These are phyloP conservation scores for Phascolomyces articulosus DNA, from an alignment of 371 early-diverging fungal genomes.

Conservation along the genomic window DNA sequence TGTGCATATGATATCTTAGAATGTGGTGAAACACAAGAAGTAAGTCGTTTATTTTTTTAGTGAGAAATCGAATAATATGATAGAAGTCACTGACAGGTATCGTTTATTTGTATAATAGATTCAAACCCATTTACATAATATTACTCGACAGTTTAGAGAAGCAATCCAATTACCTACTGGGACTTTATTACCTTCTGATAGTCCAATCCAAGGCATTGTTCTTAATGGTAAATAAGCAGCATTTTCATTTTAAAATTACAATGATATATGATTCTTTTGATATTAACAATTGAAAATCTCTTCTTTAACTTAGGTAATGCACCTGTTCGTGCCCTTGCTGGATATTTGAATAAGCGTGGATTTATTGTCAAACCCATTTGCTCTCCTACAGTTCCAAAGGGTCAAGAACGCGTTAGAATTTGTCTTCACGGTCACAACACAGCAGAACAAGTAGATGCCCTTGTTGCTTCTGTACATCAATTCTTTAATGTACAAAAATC, in stretches of 20 bases:
- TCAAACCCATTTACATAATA: constrained; percentile 49
- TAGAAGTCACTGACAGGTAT: background rate
- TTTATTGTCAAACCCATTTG: constrained; percentile 81
- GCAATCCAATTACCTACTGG: constrained; percentile 50
- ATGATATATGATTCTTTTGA: background rate
- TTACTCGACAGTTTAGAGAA: constrained; percentile 49
- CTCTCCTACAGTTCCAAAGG: constrained; percentile 82
- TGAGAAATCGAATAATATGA: too few relatives aligned
- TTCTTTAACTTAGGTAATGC: constrained; percentile 55
- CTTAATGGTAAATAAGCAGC: constrained; percentile 69
- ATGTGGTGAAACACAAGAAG: constrained; percentile 50
- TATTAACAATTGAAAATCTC: background rate
- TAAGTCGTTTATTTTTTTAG: constrained; percentile 21
- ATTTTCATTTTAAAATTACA: background rate
- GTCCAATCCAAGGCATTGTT: constrained; percentile 80
- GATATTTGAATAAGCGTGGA: constrained; percentile 57
- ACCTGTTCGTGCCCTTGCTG: constrained; percentile 61
- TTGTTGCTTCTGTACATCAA: constrained; percentile 53
- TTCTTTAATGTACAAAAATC: constrained; percentile 31
- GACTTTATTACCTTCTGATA: constrained; percentile 60
- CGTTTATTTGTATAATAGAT: constrained; percentile 32
- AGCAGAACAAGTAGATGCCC: constrained; percentile 52
- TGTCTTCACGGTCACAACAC: constrained; percentile 83
- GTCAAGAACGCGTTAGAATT: constrained; percentile 79
- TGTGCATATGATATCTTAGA: constrained; percentile 60